A percentile compares a stretch with the other conserved stretches of the same genome.
Conservation (phyloP, 2,329 filamentous ascomycete species). For the Tolypocladium nubicola region DNA sequence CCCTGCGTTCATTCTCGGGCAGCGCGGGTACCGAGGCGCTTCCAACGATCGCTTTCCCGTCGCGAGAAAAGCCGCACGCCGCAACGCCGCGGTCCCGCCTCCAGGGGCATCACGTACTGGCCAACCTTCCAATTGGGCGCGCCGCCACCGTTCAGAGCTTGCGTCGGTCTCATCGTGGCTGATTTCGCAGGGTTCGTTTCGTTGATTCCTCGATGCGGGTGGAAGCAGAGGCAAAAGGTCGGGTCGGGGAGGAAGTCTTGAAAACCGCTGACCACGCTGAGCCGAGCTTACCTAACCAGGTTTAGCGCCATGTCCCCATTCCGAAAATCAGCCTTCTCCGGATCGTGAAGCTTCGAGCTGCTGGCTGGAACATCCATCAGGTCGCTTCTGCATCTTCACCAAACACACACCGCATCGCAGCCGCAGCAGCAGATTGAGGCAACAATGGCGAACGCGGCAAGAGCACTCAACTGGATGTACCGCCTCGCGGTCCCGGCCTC, state of each 20-base stretch:
- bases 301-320: conserved; percentile 14
- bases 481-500: conserved; percentile 63
- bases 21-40: not conserved
- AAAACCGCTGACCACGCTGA: conserved; percentile 14
- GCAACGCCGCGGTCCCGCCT: conserved; percentile 2
- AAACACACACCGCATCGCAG: not conserved
- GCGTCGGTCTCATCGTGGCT: conserved; percentile 30
- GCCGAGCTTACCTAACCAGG: conserved; percentile 23
- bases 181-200: conserved; percentile 11
- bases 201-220: conserved; percentile 13
- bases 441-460: conserved; percentile 41
- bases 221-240: conserved; percentile 12
- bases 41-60: not conserved
- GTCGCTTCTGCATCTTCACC: not conserved
- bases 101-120: conserved; percentile 20
- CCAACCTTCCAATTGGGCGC: conserved; percentile 20
- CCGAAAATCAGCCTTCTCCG: conserved; percentile 11
- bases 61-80: conserved; percentile 22
- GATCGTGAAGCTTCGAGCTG: not conserved
- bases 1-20: not conserved
- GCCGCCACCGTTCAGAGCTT: conserved; percentile 23
- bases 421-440: not conserved
- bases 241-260: conserved; percentile 12
- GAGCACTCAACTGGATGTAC: conserved; percentile 51
- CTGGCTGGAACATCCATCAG: not conserved